These are phyloP conservation scores for Erodium moschatum DNA, from an alignment of 441 rosid species.

Conservation along the genomic window DNA sequence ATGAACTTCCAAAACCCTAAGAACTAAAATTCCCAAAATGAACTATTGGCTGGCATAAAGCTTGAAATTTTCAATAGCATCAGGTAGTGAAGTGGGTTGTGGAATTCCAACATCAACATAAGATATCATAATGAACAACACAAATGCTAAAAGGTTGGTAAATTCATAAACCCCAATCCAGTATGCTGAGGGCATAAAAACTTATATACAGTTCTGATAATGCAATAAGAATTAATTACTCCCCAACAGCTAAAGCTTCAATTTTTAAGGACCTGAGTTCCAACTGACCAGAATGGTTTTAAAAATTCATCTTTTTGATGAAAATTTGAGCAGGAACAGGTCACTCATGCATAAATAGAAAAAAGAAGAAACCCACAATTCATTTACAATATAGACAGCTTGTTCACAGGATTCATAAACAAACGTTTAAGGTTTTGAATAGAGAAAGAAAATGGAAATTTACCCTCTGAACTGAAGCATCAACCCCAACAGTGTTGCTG, in stretches of 20 bases:
- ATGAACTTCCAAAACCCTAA: not conserved
- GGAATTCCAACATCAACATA: not conserved
- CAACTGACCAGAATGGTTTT: not conserved
- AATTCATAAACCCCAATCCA: constrained; percentile 3
- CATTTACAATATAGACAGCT: not conserved
- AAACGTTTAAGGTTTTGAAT: not conserved
- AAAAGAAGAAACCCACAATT: not conserved
- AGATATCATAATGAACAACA: not conserved
- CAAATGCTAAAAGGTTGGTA: not conserved
- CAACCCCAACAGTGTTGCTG: constrained; percentile 16
- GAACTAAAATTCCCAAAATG: not conserved
- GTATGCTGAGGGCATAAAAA: no score
- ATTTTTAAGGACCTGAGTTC: not conserved
- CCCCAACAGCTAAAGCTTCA: constrained; percentile 1
- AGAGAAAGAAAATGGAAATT: not conserved
- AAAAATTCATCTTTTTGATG: not conserved
- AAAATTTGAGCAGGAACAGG: not conserved
- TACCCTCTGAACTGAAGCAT: constrained; percentile 31
- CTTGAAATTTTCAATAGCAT: not conserved
- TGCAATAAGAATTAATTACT: not conserved
- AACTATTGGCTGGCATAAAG: not conserved
- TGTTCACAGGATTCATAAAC: not conserved
- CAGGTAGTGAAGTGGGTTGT: not conserved
- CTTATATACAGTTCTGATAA: not conserved
- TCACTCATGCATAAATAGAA: not conserved